A percentile compares a stretch with the other conserved stretches of the same genome.
Conservation (phyloP, 148 eudicot genomes). For the Persicaria maculosa region DNA sequence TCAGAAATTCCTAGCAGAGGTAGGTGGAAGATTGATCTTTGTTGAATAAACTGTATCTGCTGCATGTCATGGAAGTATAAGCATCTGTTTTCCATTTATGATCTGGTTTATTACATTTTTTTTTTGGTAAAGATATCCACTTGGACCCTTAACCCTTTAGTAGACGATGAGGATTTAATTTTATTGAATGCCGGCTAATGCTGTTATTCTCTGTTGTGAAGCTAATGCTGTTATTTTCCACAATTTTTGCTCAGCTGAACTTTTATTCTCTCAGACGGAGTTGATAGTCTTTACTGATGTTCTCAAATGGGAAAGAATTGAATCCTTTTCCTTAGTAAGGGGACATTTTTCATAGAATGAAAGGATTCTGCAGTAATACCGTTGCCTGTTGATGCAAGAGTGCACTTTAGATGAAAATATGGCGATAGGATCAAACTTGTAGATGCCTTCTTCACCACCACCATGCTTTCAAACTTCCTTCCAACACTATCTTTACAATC, state of each 20-base stretch:
- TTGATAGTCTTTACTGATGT: not conserved
- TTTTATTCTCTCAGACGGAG: not conserved
- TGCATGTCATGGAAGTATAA: not conserved
- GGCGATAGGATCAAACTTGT: not conserved
- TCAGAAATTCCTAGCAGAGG: constrained; percentile 66
- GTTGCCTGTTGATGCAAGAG: not conserved
- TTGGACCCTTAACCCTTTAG: too few species aligned
- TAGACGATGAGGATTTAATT: too few species aligned
- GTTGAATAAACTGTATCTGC: not conserved
- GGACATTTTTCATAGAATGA: not conserved
- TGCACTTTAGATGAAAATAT: not conserved
- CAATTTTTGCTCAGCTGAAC: not conserved
- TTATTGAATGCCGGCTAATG: too few species aligned
- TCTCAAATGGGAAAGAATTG: not conserved
- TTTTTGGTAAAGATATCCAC: not conserved
- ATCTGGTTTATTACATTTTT: not conserved
- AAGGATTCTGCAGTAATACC: not conserved
- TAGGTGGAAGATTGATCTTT: constrained; percentile 14
- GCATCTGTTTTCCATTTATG: not conserved
- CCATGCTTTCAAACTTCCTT: not conserved
- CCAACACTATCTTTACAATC: not conserved
- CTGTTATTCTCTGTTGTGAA: too few species aligned
- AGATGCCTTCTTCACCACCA: constrained; percentile 1
- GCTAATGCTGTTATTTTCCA: not conserved
- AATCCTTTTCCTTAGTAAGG: not conserved